Evolutionary conservation across 2,329 filamentous ascomycete species (phyloP), one percentile per base, ranked within the genome.

Genomic region (Ramularia endophylla): DNA sequence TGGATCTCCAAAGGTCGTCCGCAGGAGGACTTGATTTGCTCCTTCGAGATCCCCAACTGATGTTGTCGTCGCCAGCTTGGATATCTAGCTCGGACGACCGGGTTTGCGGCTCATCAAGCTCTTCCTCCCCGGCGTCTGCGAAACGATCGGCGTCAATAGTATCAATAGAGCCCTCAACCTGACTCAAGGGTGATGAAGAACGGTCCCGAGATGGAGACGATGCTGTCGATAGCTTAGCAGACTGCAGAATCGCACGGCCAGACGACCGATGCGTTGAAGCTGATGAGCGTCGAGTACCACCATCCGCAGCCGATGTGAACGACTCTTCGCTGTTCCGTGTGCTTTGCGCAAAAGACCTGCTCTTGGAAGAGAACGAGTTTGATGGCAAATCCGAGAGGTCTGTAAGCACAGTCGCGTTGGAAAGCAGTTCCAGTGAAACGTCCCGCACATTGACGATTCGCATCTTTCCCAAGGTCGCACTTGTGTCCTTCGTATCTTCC

Each of bases 111-210:
- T 30, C 20, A 13, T 28, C 32, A 8, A 30, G 38, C 9, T 59
- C 58, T 17, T 64, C 58, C n/a, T 63, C 64, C 15, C 50, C 53
- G 28, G 65, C 65, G 52, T 70, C 65, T 15, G 66, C 64, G 51
- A 67, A 68, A 15, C 64, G 52, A 43, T 68, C 64, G 28, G 65
- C 62, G 40, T 67, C 66, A 9, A 34, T 20, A 9, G 31, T 22
- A 9, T 34, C 41, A 5, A 42, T 37, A 11, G 35, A 47, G 22
- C 19, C 13, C n/a, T 41, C 11, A 31, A 41, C 38, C 18, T 36
- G 18, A 15, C 37, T 39, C 12, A 27, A 36, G 29, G 38, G 18
- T 27, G 27, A 16, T 16, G 28, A 27, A 9, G 18, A 15, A 18
- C 18, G 28, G 39, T 29, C 17, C 4, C 5, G n/a, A 32, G 30